These are phyloP conservation scores for Fusarium falciforme DNA, from an alignment of 2,329 filamentous ascomycete genomes.

Conservation along the genomic window DNA sequence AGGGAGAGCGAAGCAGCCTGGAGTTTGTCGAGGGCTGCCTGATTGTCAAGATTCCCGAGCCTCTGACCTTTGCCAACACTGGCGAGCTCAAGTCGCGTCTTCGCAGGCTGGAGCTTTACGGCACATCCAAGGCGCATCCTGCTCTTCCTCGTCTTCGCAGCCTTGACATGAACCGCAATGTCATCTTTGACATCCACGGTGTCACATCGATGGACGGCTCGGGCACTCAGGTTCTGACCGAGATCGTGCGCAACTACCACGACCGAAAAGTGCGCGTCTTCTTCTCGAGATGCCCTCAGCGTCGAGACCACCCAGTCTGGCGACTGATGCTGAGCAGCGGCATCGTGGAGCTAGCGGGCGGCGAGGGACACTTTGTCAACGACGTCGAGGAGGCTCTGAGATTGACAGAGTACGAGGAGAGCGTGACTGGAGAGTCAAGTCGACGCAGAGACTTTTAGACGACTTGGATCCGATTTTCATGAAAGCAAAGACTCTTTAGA, in stretches of 20 bases:
- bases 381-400: conserved; percentile 87
- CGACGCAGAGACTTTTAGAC: conserved; percentile 18
- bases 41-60: conserved; percentile 98
- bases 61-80: conserved; percentile 96
- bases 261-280: conserved; percentile 81
- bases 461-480: not conserved
- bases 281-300: conserved; percentile 70
- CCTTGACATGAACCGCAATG: conserved; percentile 86
- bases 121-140: conserved; percentile 86
- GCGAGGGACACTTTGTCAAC: conserved; percentile 79
- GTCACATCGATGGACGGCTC: conserved; percentile 95
- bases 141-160: conserved; percentile 83
- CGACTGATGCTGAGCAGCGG: conserved; percentile 80
- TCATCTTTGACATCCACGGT: conserved; percentile 98
- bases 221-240: conserved; percentile 88
- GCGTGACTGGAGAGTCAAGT: conserved; percentile 44
- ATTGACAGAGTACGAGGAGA: conserved; percentile 79
- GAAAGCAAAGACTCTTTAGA: not conserved
- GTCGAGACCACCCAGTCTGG: conserved; percentile 69
- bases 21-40: conserved; percentile 93
- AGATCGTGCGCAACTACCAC: conserved; percentile 88
- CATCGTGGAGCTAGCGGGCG: conserved; percentile 86
- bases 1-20: conserved; percentile 75
- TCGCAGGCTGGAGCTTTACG: conserved; percentile 87
- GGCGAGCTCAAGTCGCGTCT: conserved; percentile 89